Percentiles rank a stretch among this genome's conserved stretches.
These are phyloP conservation scores for Aristolochia contorta DNA, from an alignment of 164 flowering plant genomes.

Conservation along the genomic window DNA sequence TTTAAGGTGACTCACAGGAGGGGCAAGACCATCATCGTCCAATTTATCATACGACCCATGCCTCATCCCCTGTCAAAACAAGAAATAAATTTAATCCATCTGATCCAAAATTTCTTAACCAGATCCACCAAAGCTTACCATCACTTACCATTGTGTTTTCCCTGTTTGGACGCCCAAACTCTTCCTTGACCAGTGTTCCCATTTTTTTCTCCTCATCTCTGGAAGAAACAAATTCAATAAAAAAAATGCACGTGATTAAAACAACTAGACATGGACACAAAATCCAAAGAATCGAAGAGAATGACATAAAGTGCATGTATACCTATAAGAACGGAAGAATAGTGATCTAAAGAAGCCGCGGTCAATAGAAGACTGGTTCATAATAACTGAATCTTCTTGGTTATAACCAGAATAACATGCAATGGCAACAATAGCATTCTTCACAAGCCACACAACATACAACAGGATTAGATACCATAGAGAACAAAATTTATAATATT, in stretches of 20 bases:
- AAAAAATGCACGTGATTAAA: slow-evolving; percentile 47
- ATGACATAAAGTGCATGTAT: slow-evolving; percentile 58
- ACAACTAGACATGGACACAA: slow-evolving; percentile 76
- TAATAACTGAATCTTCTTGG: slow-evolving; percentile 95
- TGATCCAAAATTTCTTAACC: neutral
- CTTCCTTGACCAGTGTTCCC: slow-evolving; percentile 99
- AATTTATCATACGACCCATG: slow-evolving; percentile 97
- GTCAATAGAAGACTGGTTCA: slow-evolving; percentile 96
- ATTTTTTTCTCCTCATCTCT: slow-evolving; percentile 86
- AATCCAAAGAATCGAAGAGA: slow-evolving; percentile 85
- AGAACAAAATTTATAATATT: no score
- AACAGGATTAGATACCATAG: no score
- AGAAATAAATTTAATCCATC: neutral
- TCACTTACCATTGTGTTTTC: slow-evolving; percentile 73
- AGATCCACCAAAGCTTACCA: neutral
- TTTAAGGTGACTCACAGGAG: slow-evolving; percentile 53
- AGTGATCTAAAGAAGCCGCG: slow-evolving; percentile 96
- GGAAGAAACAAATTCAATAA: slow-evolving; percentile 22
- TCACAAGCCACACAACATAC: neutral
- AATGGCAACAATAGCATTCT: slow-evolving; percentile 97
- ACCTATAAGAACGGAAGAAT: slow-evolving; percentile 96
- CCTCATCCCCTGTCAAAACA: slow-evolving; percentile 74
- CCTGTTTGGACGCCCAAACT: slow-evolving; percentile 94
- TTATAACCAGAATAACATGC: slow-evolving; percentile 96
- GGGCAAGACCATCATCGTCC: slow-evolving; percentile 99